Base-by-base conservation (phyloP, 163 green algal species). In the Trebouxia gelatinosa region DNA sequence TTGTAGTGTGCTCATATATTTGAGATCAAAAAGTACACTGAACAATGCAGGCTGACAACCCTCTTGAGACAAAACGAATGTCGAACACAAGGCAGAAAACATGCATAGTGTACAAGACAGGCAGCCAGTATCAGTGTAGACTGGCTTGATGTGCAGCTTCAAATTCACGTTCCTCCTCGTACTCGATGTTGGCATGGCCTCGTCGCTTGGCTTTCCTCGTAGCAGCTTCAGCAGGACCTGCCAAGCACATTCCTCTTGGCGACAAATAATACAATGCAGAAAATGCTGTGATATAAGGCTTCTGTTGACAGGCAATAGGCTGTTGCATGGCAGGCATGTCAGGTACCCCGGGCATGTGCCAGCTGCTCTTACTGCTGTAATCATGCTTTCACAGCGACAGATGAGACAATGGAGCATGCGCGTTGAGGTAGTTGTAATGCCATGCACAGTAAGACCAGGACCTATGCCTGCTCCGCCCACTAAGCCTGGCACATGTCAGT, bases 151-250 rank as follows among this genome's bases (percentile, higher is more conserved):
- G 68, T n/a, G 40, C 13, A 39, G 50, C 31, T 21, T 78, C 70
- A 65, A 64, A 66, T 37, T 78, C 68, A 61, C 28, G 68, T 43
- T 76, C 70, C 32, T 66, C 48, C 50, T 78, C 70, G 35, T 78
- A 78, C 51, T 78, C 70, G 26, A 78, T 67, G 35, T 78, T 78
- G 50, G 50, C 34, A 48, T 65, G 23, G 16, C 51, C 48, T 26
- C 70, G 48, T 48, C 70, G 70, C 50, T 78, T 65, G 1, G 48
- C 50, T 34, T 48, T 65, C 21, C 50, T 31, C 21, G 32, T 34
- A 54, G 70, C 70, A 66, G 46, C 70, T 37, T 78, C 70, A 62
- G 50, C 70, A 64, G 70, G 21, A 43, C 48, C 48, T 67, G 50
- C 50, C 46, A 16, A 31, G 6, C 46, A 50, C 35, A 40, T 21